These are phyloP conservation scores for Suhomyces bribrorum DNA, from an alignment of 1,139 yeast genomes.

Conservation along the genomic window DNA sequence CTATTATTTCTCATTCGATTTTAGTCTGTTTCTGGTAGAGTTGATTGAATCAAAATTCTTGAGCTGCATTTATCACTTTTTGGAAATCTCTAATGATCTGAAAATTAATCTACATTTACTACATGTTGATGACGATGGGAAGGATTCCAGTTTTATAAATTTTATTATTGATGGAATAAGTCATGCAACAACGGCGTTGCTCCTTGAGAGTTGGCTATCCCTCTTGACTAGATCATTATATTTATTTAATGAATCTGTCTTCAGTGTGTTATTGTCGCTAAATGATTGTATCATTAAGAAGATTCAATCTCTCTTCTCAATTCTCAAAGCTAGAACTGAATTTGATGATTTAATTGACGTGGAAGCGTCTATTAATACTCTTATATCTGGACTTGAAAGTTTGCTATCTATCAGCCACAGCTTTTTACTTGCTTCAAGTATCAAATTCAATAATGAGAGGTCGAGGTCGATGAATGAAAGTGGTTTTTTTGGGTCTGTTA, in stretches of 20 bases:
- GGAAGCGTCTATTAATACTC: constrained; percentile 51
- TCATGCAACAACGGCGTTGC: constrained; percentile 34
- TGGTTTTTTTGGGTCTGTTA: constrained; percentile 73
- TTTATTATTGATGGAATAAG: constrained; percentile 45
- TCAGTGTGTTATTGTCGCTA: constrained; percentile 51
- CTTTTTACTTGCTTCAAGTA: constrained; percentile 44
- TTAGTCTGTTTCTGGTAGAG: constrained; percentile 27
- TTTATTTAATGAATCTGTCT: constrained; percentile 50
- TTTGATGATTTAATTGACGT: constrained; percentile 31
- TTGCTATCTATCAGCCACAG: constrained; percentile 63
- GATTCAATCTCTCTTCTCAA: constrained; percentile 37
- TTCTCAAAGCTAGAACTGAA: constrained; percentile 15
- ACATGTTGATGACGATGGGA: constrained; percentile 33
- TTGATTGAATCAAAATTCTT: constrained; percentile 32
- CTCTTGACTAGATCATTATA: constrained; percentile 48
- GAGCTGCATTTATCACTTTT: constrained; percentile 31
- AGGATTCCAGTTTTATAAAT: constrained; percentile 34
- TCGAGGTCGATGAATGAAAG: constrained; percentile 28
- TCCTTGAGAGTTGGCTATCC: constrained; percentile 50
- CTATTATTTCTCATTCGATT: constrained; percentile 19
- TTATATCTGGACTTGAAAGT: constrained; percentile 68
- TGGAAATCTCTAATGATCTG: constrained; percentile 34
- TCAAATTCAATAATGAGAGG: constrained; percentile 21
- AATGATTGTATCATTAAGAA: constrained; percentile 53
- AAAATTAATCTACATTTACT: constrained; percentile 33